These are phyloP conservation scores for Coriolopsis trogii DNA, from an alignment of 1,284 basidiomycete genomes.

Conservation along the genomic window DNA sequence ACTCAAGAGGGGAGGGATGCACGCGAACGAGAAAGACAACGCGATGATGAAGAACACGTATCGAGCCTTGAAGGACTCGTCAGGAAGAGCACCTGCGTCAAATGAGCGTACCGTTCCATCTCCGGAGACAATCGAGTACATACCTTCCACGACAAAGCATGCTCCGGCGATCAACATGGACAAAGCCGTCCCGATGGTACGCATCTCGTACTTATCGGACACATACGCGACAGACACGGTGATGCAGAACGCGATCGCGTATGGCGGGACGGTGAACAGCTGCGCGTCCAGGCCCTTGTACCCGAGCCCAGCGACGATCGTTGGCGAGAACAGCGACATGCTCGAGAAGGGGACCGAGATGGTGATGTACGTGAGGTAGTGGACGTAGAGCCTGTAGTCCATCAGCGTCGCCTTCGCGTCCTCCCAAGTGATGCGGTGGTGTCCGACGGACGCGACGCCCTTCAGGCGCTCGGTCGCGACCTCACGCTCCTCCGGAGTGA, in stretches of 20 bases:
- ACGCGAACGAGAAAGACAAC: constrained; percentile 38
- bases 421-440: constrained; percentile 31
- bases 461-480: constrained; percentile 32
- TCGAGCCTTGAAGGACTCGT: constrained; percentile 35
- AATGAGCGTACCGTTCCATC: not conserved
- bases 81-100: constrained; percentile 31
- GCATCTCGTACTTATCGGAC: constrained; percentile 24
- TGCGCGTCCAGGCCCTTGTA: constrained; percentile 50
- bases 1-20: constrained; percentile 40
- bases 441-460: constrained; percentile 33
- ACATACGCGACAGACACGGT: constrained; percentile 30
- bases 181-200: constrained; percentile 16
- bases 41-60: constrained; percentile 41
- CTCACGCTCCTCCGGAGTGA: constrained; percentile 35
- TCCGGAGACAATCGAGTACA: not conserved
- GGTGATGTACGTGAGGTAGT: constrained; percentile 37
- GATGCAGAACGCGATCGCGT: constrained; percentile 41
- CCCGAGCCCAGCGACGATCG: constrained; percentile 45
- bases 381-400: constrained; percentile 36
- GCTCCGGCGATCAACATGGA: constrained; percentile 22
- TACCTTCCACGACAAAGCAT: constrained; percentile 25
- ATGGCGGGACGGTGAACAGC: constrained; percentile 61
- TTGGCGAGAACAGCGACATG: constrained; percentile 40
- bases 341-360: constrained; percentile 39
- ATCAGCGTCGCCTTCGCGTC: constrained; percentile 33